Percentiles rank a stretch among this genome's conserved stretches.
These are phyloP conservation scores for Cryptosporidium ryanae DNA, from an alignment of 169 alveolate genomes.

Conservation along the genomic window DNA sequence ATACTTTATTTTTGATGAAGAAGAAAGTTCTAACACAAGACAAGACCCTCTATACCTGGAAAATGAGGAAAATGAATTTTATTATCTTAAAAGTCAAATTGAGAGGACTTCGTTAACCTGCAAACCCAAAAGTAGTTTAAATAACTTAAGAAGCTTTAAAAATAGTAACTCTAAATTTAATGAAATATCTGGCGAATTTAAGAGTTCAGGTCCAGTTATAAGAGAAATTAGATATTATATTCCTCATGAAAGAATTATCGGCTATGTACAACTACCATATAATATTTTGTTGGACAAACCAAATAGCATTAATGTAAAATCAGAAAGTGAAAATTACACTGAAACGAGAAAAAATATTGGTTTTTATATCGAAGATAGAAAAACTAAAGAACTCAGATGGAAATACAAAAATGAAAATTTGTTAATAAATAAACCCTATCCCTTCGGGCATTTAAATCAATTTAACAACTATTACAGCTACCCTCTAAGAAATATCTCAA, in stretches of 20 bases:
- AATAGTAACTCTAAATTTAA: neutral
- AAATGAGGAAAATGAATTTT: constrained; percentile 62
- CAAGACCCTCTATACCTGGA: constrained; percentile 44
- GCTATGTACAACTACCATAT: constrained; percentile 66
- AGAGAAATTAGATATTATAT: constrained; percentile 36
- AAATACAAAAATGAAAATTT: too few species aligned
- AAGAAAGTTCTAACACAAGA: constrained; percentile 12
- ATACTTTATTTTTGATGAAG: constrained; percentile 42
- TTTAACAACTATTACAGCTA: too few species aligned
- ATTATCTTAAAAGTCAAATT: constrained; percentile 12
- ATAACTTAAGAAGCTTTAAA: neutral
- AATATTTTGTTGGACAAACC: neutral
- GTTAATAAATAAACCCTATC: too few species aligned
- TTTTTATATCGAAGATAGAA: too few species aligned
- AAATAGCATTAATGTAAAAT: too few species aligned
- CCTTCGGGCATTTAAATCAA: too few species aligned
- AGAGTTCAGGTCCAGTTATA: neutral
- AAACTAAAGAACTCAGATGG: too few species aligned
- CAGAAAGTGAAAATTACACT: too few species aligned
- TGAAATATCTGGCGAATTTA: neutral
- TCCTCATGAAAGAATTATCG: constrained; percentile 20
- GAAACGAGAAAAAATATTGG: too few species aligned
- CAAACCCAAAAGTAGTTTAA: neutral
- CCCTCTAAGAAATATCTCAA: too few species aligned
- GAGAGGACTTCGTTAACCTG: constrained; percentile 32